Conservation (phyloP, 768 basidiomycete genomes). For the Lentinula lateritia region DNA sequence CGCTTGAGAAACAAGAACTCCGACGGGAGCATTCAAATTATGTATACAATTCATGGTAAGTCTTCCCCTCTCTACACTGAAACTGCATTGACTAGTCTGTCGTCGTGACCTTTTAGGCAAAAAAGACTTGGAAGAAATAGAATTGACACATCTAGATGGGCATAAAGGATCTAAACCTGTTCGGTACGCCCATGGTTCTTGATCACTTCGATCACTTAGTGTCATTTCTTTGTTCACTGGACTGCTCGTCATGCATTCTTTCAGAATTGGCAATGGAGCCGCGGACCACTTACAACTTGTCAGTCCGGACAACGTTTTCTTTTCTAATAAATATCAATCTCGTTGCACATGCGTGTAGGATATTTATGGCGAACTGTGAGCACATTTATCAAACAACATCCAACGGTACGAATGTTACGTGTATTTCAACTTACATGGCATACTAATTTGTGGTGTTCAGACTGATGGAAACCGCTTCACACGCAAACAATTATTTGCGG, state of each 20-base stretch:
- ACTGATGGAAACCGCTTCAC: background rate
- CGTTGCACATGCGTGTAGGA: constrained; percentile 46
- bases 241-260: background rate
- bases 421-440: background rate
- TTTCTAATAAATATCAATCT: background rate
- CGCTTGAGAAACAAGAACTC: constrained; percentile 78
- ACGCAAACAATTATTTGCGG: background rate
- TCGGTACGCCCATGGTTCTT: constrained; percentile 26
- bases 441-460: background rate
- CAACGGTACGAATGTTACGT: background rate
- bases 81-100: background rate
- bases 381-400: background rate
- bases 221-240: background rate
- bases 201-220: too few species aligned
- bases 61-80: background rate
- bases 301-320: constrained; percentile 19
- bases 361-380: constrained; percentile 92
- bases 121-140: constrained; percentile 79
- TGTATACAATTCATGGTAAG: constrained; percentile 92
- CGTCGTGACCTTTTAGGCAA: constrained; percentile 37
- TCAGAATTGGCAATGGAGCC: constrained; percentile 89
- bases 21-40: constrained; percentile 91
- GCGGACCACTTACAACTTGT: constrained; percentile 87
- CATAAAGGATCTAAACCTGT: constrained; percentile 84
- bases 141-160: constrained; percentile 82